A percentile compares a stretch with the other conserved stretches of the same genome.
These are phyloP conservation scores for Pythium brassicae DNA, from an alignment of 352 stramenopile genomes.

Conservation along the genomic window DNA sequence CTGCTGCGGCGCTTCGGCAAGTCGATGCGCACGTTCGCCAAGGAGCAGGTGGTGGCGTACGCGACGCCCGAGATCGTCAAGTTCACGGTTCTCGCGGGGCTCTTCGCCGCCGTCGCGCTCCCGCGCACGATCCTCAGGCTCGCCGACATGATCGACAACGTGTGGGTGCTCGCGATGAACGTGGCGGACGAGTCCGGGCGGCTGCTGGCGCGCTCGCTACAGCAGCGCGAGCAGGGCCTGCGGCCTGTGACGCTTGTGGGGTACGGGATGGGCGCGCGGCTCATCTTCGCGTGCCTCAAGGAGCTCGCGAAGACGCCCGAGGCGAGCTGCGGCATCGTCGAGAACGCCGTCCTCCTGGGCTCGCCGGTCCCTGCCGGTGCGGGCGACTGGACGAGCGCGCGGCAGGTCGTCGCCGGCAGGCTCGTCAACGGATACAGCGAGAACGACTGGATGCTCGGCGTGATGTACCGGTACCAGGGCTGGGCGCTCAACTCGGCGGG, in stretches of 20 bases:
- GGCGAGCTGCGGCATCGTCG: conserved; percentile 72
- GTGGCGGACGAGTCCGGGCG: conserved; percentile 65
- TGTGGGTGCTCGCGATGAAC: conserved; percentile 83
- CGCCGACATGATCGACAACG: conserved; percentile 80
- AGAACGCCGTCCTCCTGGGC: conserved; percentile 87
- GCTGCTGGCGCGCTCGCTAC: conserved; percentile 64
- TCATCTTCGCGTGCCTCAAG: conserved; percentile 90
- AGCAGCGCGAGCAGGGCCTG: conserved; percentile 62
- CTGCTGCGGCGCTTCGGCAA: conserved; percentile 69
- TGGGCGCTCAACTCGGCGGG: conserved; percentile 78
- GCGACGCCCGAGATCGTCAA: conserved; percentile 73
- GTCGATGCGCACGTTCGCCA: conserved; percentile 76
- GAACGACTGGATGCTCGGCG: conserved; percentile 88
- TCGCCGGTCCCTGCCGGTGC: conserved; percentile 53
- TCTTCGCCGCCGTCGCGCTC: conserved; percentile 74
- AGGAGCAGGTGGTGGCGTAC: conserved; percentile 59
- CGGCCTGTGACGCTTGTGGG: conserved; percentile 87
- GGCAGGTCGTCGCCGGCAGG: conserved; percentile 73
- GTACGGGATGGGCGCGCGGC: conserved; percentile 84
- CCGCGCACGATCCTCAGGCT: conserved; percentile 65
- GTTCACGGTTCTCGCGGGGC: conserved; percentile 62
- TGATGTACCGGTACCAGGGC: conserved; percentile 89
- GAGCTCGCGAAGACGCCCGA: conserved; percentile 63
- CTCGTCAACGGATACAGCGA: conserved; percentile 90
- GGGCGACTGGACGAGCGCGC: conserved; percentile 67